Evolutionary conservation across 2,329 filamentous ascomycete species (phyloP), one percentile per base, ranked within the genome.

Genomic region (Alternaria novae-zelandiae): DNA sequence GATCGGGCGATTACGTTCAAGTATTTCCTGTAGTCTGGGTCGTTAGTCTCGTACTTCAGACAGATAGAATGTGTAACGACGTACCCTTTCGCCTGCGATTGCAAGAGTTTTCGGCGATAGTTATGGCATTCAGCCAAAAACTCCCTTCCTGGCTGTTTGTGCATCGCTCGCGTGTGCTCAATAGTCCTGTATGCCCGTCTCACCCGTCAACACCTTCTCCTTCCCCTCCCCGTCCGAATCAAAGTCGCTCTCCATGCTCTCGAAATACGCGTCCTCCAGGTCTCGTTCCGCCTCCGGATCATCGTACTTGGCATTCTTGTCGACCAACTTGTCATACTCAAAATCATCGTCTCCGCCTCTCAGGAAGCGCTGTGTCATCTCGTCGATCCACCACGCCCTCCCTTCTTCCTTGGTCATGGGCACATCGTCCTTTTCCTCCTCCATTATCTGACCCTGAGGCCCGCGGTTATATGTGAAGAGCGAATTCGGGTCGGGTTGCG

Each of bases 271-370:
- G 41, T 97, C 92, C 78, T 95, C 86, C 13, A 83, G 83, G 56
- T 90, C 89, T n/a, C 84, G 81, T 66, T 85, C 85, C 68, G 87
- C 85, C 82, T 87, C 83, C 74, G 85, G 76, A 79, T 90, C 88
- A 76, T 97, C 93, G 59, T 89, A 90, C 20, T 89, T 89, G 28
- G 93, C 89, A 72, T 91, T 89, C 36, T 83, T 82, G 74, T 97
- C 94, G 6, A 97, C 90, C 4, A 58, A 3, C 3, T 68, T 72
- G 1, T 72, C 78, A 75, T 97, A 97, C 65, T 95, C 90, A 71
- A 96, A 95, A 51, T 96, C 93, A 1, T 86, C 84, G 73, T 96
- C 94, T 6, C 86, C 85, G 0, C 94, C 94, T 20, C 85, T 82
- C 28, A 97, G 79, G 72, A 97, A 97, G 36, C 93, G 86, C 70